phyloP scores from a whole-genome alignment of 768 basidiomycete genomes.

The Heimioporus sp. region DNA sequence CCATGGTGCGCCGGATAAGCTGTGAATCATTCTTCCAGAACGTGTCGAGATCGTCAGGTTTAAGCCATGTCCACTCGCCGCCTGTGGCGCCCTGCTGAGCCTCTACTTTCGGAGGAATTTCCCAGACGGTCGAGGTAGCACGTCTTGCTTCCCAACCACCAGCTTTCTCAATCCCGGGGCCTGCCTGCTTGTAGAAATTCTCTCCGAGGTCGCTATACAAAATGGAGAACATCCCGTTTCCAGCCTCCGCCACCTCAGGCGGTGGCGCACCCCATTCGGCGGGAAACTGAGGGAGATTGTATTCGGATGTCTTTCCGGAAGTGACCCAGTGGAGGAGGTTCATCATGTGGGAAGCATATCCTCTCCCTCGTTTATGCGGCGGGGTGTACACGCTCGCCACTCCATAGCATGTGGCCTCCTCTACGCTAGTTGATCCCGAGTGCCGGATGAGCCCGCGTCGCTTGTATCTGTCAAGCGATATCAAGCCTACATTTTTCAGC shows the following conservation, averaged over 20 bases:
- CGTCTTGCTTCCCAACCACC: slow-evolving; percentile 46
- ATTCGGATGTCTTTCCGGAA: slow-evolving; percentile 31
- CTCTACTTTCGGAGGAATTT: slow-evolving; percentile 19
- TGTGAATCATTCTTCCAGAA: slow-evolving; percentile 42
- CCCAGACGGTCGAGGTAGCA: slow-evolving; percentile 41
- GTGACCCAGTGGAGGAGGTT: slow-evolving; percentile 57
- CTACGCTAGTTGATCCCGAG: slow-evolving; percentile 16
- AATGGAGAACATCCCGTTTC: slow-evolving; percentile 44
- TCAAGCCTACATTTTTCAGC: background rate
- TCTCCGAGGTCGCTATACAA: slow-evolving; percentile 55
- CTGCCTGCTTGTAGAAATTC: slow-evolving; percentile 43
- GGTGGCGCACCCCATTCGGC: slow-evolving; percentile 45
- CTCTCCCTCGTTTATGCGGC: slow-evolving; percentile 44
- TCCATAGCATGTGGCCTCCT: slow-evolving; percentile 45
- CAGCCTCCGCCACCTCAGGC: slow-evolving; percentile 27
- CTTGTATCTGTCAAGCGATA: slow-evolving; percentile 29
- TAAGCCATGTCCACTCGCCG: slow-evolving; percentile 29
- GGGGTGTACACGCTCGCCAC: slow-evolving; percentile 61
- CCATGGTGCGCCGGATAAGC: slow-evolving; percentile 35
- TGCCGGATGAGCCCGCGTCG: slow-evolving; percentile 32
- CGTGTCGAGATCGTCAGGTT: slow-evolving; percentile 32
- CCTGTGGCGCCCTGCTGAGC: background rate
- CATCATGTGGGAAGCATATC: slow-evolving; percentile 66
- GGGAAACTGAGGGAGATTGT: slow-evolving; percentile 37
- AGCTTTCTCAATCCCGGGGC: slow-evolving; percentile 27